These are phyloP conservation scores for Russula earlei DNA, from an alignment of 768 basidiomycete genomes.

Conservation along the genomic window DNA sequence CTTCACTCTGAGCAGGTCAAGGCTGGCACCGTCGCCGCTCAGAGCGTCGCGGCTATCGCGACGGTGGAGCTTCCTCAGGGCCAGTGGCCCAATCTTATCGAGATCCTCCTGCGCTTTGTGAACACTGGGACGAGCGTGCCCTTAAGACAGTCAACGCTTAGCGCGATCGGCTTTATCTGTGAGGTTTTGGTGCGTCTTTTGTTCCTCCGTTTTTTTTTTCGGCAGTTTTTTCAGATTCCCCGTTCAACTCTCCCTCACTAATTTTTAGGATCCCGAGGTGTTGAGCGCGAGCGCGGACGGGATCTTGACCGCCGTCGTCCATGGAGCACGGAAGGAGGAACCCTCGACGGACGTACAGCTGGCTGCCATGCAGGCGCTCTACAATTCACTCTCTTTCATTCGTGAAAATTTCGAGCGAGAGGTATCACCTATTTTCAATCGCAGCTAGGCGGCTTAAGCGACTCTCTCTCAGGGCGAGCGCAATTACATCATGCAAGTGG, in stretches of 20 bases:
- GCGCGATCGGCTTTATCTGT: conserved; percentile 96
- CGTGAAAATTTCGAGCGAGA: conserved; percentile 97
- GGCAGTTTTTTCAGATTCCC: neutral
- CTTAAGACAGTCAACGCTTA: conserved; percentile 78
- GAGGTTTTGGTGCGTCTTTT: conserved; percentile 76
- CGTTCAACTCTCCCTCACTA: conserved; percentile 1
- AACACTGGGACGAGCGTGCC: conserved; percentile 63
- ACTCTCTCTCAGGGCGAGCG: conserved; percentile 69
- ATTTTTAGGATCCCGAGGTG: conserved; percentile 80
- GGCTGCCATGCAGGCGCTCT: conserved; percentile 86
- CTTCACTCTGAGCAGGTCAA: conserved; percentile 63
- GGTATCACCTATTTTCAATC: conserved; percentile 27
- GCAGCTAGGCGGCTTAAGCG: conserved; percentile 3
- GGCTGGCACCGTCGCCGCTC: conserved; percentile 82
- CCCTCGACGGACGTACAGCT: conserved; percentile 83
- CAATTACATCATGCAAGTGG: conserved; percentile 99
- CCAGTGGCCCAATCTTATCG: conserved; percentile 89
- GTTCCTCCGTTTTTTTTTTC: neutral
- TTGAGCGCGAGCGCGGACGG: conserved; percentile 86
- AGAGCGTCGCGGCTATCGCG: conserved; percentile 91
- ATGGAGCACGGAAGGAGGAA: conserved; percentile 95
- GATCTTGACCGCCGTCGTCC: conserved; percentile 96
- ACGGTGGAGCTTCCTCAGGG: conserved; percentile 81
- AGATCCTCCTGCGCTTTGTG: conserved; percentile 77
- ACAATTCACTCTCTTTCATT: conserved; percentile 95